Evolutionary conservation across 2,329 filamentous ascomycete genomes (phyloP), one percentile per base, ranked within the genome.

Genomic region (Drechslera avenae): DNA sequence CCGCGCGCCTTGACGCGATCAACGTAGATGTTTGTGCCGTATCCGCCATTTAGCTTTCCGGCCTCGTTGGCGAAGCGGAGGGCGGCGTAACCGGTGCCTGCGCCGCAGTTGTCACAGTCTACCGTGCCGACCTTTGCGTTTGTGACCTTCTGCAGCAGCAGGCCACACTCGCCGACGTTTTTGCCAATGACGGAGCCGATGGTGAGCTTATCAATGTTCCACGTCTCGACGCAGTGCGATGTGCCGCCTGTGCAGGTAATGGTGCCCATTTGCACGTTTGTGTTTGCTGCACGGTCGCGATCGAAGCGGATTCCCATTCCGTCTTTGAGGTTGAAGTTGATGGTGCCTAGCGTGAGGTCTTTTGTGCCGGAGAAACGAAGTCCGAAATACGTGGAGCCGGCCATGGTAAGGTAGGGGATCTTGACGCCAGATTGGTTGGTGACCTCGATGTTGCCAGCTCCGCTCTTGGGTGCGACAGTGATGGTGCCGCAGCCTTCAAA

Each of bases 401-500:
- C 83, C 80, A 85, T 80, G 44, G 67, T 81, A 3, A 85, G 75
- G 59, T 81, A 84, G 0, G 82, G 81, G 40, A 85, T 84, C 34
- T 76, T 69, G 13, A 83, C 81, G 51, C 76, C 77, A 2, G 67
- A 60, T 7, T 79, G 78, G 57, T 78, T 70, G 2, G 78, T 73
- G 0, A 77, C 76, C 66, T 84, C 81, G 40, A 85, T 84, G 37
- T 81, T 80, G 14, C 82, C 82, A 16, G 75, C 76, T 1, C 78
- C 81, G 30, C 63, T 58, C 4, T 67, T 74, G 47, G 64, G 67
- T 18, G 61, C 76, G 0, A 73, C 74, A 49, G 83, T 74, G 65
- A 85, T 81, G 36, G 81, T 83, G 34, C 82, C 81, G 63, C 82
- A 84, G 26, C 80, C 82, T 56, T 85, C 82, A 39, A 85, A 83